A percentile compares a stretch with the other conserved stretches of the same genome.
Evolutionary conservation across 768 basidiomycete species (phyloP).

Genomic region (Termitomyces eurrhizus): DNA sequence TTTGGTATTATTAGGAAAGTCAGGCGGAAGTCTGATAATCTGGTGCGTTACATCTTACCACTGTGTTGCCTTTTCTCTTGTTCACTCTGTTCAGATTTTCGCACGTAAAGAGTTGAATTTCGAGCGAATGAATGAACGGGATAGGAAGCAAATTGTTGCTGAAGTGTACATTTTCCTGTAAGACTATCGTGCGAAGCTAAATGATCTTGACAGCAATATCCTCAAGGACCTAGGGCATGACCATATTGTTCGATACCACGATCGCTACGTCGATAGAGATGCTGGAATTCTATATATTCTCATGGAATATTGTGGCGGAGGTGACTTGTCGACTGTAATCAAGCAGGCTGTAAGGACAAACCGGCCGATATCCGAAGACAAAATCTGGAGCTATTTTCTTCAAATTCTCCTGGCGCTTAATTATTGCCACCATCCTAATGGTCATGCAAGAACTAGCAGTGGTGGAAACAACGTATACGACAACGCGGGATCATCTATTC

Average conservation of each 20-base stretch:
- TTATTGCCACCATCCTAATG: constrained; percentile 87
- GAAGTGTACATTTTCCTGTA: constrained; percentile 78
- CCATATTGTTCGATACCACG: constrained; percentile 94
- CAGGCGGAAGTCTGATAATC: constrained; percentile 74
- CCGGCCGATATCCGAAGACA: constrained; percentile 83
- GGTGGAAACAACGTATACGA: constrained; percentile 25
- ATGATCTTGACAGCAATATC: constrained; percentile 65
- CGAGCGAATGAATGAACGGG: constrained; percentile 93
- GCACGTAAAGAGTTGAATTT: constrained; percentile 97
- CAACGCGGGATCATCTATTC: constrained; percentile 44
- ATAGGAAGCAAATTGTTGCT: constrained; percentile 93
- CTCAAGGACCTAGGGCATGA: constrained; percentile 93
- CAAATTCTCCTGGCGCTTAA: constrained; percentile 88
- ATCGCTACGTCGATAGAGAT: constrained; percentile 88
- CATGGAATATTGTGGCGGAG: constrained; percentile 99
- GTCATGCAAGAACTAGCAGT: constrained; percentile 45
- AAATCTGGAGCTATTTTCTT: constrained; percentile 94
- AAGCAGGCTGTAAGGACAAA: constrained; percentile 68
- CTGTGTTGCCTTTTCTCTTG: background rate
- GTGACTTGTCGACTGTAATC: constrained; percentile 88
- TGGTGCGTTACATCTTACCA: constrained; percentile 45
- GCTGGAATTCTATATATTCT: constrained; percentile 91
- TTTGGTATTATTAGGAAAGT: constrained; percentile 99
- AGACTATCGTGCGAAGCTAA: background rate
- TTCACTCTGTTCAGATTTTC: constrained; percentile 48